Conservation (phyloP, 495 filamentous ascomycete genomes). For the Annulohypoxylon nitens region DNA sequence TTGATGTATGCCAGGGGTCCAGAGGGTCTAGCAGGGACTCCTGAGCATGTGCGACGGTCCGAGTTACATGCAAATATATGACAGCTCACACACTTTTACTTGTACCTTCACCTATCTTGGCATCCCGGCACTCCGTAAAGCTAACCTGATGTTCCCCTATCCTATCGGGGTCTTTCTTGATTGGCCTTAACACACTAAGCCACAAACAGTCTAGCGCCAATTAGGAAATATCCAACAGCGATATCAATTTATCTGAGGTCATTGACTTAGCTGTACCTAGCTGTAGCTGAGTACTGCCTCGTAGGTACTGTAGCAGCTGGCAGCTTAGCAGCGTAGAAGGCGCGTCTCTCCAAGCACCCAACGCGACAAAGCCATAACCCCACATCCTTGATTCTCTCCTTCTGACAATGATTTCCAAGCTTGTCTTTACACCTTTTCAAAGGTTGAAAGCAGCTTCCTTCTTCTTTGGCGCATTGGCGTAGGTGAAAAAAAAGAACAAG, state of each 20-base stretch:
- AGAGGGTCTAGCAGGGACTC: not conserved
- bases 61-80: not conserved
- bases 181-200: constrained; percentile 15
- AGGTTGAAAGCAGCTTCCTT: too few relatives aligned
- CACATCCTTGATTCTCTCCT: constrained; percentile 24
- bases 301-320: too few relatives aligned
- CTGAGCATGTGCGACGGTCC: not conserved
- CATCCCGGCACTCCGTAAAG: constrained; percentile 1
- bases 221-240: not conserved
- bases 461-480: too few relatives aligned
- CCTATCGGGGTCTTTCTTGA: constrained; percentile 6
- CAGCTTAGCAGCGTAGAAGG: constrained; percentile 2
- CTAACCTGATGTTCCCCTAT: not conserved
- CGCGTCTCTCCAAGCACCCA: constrained; percentile 34
- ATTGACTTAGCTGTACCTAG: not conserved
- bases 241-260: not conserved
- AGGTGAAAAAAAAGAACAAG: too few relatives aligned
- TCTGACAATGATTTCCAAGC: not conserved
- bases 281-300: not conserved
- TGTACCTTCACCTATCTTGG: not conserved
- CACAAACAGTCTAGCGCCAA: constrained; percentile 2
- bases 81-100: not conserved
- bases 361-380: constrained; percentile 38
- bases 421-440: too few relatives aligned
- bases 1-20: not conserved